These are phyloP conservation scores for Asterochloris erici DNA, from an alignment of 139 green algal genomes.

Conservation along the genomic window DNA sequence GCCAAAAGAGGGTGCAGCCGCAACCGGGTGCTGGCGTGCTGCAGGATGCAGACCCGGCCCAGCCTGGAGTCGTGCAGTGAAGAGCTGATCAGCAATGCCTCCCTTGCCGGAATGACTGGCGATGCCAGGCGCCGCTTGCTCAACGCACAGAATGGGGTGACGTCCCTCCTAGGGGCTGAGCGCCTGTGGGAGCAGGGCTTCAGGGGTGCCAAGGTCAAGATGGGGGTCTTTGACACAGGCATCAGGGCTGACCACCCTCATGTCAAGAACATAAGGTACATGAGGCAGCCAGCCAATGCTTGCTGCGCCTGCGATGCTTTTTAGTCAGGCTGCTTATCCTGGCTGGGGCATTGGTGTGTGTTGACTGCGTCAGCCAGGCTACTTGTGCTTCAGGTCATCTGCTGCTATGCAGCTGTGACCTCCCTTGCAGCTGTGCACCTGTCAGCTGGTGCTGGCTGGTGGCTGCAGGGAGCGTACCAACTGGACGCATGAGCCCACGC, in stretches of 20 bases:
- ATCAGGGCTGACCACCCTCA: slow-evolving; percentile 87
- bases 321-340: too few species aligned
- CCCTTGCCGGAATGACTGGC: slow-evolving; percentile 1
- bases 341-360: neutral
- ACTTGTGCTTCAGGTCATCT: neutral
- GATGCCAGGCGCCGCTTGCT: neutral
- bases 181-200: slow-evolving; percentile 81
- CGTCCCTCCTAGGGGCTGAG: slow-evolving; percentile 51
- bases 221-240: slow-evolving; percentile 98
- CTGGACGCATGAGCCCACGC: slow-evolving; percentile 94
- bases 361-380: neutral
- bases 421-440: neutral
- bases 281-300: neutral
- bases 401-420: neutral
- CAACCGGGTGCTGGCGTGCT: neutral
- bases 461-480: slow-evolving; percentile 86
- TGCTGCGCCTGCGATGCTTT: neutral
- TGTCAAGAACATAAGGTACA: slow-evolving; percentile 87
- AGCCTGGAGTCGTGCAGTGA: slow-evolving; percentile 33
- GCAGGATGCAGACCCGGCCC: slow-evolving; percentile 40
- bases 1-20: too few species aligned
- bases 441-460: neutral
- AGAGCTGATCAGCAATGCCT: neutral
- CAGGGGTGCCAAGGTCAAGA: slow-evolving; percentile 71
- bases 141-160: slow-evolving; percentile 32